Base-by-base conservation (phyloP, 192 early-diverging fungal species). In the Cetraspora pellucida region DNA sequence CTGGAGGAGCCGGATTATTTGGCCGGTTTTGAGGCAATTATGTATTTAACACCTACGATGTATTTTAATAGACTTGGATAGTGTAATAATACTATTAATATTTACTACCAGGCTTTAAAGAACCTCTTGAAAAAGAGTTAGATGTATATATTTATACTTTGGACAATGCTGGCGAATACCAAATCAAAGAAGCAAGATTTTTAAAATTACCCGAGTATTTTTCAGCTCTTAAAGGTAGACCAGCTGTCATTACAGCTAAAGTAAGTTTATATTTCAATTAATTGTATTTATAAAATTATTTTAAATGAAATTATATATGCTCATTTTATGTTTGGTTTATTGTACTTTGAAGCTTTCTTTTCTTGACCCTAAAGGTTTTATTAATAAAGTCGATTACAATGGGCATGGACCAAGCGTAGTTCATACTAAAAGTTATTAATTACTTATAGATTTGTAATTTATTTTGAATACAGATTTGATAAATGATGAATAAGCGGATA, bases 351-450 rank as follows among this genome's bases (percentile, higher is more conserved):
- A 87, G 86, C 80, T 88, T 44, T 85, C 89, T 21, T 87, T 94
- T 82, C 83, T 86, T 23, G 89, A 92, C 67, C 81, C 89, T 28
- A 88, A 86, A 57, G 87, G 91, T 82, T 90, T 90, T 80, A 87
- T 92, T 72, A 89, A 85, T 55, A 89, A 95, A 83, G 86, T 90
- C 25, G 96, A 98, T 82, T 98, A 98, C 81, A 97, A 97, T 82
- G 94, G 97, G 58, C 82, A 85, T 75, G 96, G 96, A 17, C 96
- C 95, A 4, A 87, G 89, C 52, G 88, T 91, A 31, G 84, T 91
- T 44, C 91, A 93, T 78, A 89, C 88, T 50, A 94, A 94, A 79
- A 82, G 73, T 63, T 75, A 75, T 63, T 75, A 37, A 71, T 17
- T 30, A 21, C 52, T 7, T 37, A 7, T 37, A 37, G 37, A 37